Percentiles rank a stretch among this genome's conserved stretches.
These are phyloP conservation scores for Vigna reflexopilosa DNA, from an alignment of 306 rosid genomes.

Conservation along the genomic window DNA sequence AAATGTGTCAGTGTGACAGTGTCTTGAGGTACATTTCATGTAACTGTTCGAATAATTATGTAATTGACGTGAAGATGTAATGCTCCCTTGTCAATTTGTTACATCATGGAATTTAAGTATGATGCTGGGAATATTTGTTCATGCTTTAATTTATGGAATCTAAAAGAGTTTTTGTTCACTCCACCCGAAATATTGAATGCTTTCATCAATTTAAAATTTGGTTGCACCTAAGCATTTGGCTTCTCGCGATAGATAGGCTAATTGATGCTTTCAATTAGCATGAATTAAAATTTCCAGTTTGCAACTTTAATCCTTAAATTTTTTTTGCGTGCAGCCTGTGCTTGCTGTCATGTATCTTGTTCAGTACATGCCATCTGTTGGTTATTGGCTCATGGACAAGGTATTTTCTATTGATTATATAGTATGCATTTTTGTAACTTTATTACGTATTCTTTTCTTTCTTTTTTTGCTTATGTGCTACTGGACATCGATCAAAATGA, in stretches of 20 bases:
- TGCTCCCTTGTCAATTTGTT: constrained; percentile 1
- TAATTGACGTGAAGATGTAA: constrained; percentile 3
- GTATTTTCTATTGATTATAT: constrained; percentile 48
- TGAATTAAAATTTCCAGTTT: constrained; percentile 23
- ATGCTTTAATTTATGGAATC: constrained; percentile 28
- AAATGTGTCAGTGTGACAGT: background rate
- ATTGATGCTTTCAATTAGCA: constrained; percentile 19
- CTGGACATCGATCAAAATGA: background rate
- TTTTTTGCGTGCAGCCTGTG: constrained; percentile 68
- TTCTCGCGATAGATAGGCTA: constrained; percentile 23
- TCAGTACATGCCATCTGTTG: constrained; percentile 87
- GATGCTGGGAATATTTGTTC: constrained; percentile 10
- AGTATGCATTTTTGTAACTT: background rate
- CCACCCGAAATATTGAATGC: background rate
- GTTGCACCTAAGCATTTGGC: constrained; percentile 26
- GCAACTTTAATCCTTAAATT: background rate
- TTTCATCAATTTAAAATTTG: constrained; percentile 7
- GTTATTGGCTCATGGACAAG: constrained; percentile 97
- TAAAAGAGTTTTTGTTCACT: background rate
- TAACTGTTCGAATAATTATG: background rate
- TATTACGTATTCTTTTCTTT: background rate
- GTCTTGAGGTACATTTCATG: background rate
- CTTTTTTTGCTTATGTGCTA: background rate
- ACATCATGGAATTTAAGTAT: background rate
- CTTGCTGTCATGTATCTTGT: constrained; percentile 89